These are phyloP conservation scores for Pyricularia grisea DNA, from an alignment of 2,329 filamentous ascomycete genomes.

Conservation along the genomic window DNA sequence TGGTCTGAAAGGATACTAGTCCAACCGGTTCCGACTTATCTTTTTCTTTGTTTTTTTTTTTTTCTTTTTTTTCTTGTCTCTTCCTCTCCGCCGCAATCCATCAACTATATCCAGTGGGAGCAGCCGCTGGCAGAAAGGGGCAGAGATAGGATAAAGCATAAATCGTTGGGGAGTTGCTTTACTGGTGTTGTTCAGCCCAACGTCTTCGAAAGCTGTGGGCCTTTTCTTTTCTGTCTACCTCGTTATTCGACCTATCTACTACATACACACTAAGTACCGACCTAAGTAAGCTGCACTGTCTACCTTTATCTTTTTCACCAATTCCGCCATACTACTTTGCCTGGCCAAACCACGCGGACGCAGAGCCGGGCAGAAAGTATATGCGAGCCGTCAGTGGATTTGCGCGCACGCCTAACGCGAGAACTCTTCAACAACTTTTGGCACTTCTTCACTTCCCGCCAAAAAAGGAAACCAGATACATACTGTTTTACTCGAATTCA, in stretches of 20 bases:
- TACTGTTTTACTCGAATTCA: neutral
- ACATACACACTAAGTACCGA: neutral
- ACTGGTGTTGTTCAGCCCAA: neutral
- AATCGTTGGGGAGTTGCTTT: neutral
- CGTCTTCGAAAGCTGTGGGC: neutral
- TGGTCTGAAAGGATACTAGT: neutral
- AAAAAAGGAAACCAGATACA: neutral
- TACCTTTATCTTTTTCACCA: neutral
- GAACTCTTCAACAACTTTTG: neutral
- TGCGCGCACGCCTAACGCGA: neutral
- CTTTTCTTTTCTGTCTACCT: neutral
- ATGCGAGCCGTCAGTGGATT: neutral
- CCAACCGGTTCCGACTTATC: neutral
- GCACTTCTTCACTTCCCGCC: neutral
- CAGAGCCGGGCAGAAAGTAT: neutral
- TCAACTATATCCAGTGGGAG: neutral
- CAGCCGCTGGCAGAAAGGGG: neutral
- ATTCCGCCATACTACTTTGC: neutral
- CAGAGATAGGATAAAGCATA: slow-evolving; percentile 1
- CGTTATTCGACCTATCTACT: neutral
- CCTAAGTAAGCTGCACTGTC: neutral
- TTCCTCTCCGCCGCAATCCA: neutral
- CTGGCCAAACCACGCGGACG: neutral
- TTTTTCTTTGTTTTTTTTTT: neutral
- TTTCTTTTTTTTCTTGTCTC: no score